phyloP scores from a whole-genome alignment of 2,329 filamentous ascomycete genomes.

The Lasiodiplodia citricola region DNA sequence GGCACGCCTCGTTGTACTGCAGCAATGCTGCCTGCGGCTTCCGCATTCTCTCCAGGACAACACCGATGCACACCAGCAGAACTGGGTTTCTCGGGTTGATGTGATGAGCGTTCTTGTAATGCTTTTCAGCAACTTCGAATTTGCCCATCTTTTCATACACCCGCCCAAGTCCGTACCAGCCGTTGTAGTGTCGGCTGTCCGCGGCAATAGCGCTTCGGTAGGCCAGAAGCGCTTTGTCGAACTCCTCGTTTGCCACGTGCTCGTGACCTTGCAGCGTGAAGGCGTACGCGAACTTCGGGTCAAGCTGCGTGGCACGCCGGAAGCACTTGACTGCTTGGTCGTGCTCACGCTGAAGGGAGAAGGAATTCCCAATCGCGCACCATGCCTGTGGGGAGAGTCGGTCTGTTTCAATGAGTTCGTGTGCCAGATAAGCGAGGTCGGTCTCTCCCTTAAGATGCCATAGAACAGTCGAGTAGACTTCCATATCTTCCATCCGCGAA shows the following conservation, averaged over 20 bases:
- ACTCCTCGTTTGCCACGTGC: constrained; percentile 94
- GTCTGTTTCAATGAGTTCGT: constrained; percentile 84
- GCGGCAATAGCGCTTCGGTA: constrained; percentile 87
- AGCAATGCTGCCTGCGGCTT: constrained; percentile 77
- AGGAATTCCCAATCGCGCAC: constrained; percentile 94
- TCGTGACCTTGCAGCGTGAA: constrained; percentile 97
- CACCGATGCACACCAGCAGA: constrained; percentile 88
- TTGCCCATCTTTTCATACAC: constrained; percentile 92
- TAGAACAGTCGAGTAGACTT: constrained; percentile 97
- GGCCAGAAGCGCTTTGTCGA: constrained; percentile 87
- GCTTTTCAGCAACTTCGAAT: constrained; percentile 86
- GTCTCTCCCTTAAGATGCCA: constrained; percentile 96
- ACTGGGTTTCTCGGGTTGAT: constrained; percentile 97
- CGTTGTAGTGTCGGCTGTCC: constrained; percentile 92
- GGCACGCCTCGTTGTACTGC: constrained; percentile 82
- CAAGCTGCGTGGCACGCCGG: constrained; percentile 88
- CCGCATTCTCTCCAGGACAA: constrained; percentile 84
- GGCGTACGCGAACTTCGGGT: constrained; percentile 90
- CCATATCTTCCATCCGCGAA: constrained; percentile 89
- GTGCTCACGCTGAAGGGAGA: constrained; percentile 88
- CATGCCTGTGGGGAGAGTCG: constrained; percentile 93
- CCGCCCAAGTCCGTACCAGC: constrained; percentile 86
- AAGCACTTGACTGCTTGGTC: constrained; percentile 95
- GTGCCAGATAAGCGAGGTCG: constrained; percentile 88
- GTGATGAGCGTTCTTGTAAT: constrained; percentile 83